Evolutionary conservation across 2,329 filamentous ascomycete species (phyloP), one percentile per base, ranked within the genome.

Genomic region (Seiridium unicorne): DNA sequence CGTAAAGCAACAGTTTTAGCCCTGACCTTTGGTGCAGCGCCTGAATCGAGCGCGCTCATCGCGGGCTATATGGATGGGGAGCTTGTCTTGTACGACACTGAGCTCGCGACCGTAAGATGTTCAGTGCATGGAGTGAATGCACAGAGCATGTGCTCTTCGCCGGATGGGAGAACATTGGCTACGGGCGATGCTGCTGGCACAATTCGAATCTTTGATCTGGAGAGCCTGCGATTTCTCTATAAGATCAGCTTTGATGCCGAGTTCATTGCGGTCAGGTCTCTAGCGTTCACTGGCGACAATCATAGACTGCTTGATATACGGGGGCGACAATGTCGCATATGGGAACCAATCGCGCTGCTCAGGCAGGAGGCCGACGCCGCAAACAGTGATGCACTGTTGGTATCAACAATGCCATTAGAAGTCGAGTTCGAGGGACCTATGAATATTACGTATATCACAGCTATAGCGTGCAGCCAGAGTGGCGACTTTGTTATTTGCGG

Each of bases 151-250:
- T 31, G 13, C 11, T 48, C 40, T 11, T 57, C 54, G 3, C 44
- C 40, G 3, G 54, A 57, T 36, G 54, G 54, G 7, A n/a, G 54
- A 11, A 57, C 54, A 34, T 31, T 57, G 54, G 54, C 54, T 5
- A 18, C 9, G 6, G 54, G n/a, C 8, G 44, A 36, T 9, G 6
- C 18, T 26, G 26, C 8, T 6, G 51, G 35, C 6, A 55, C n/a
- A 8, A 44, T 55, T 26, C 8, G 7, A 7, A 8, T 55, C 11
- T 55, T 18, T 26, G 51, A 55, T 36, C 31, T 55, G 7, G 51
- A 55, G 26, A 55, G 10, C 10, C 51, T 55, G 32, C 34, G 51
- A 13, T 18, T 32, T 3, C 51, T 55, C 11, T 55, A 55, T 10
- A 40, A 36, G 18, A 42, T 55, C 36, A n/a, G 36, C 9, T 31